Conservation (phyloP, 768 basidiomycete species). For the Crepidotus variabilis region DNA sequence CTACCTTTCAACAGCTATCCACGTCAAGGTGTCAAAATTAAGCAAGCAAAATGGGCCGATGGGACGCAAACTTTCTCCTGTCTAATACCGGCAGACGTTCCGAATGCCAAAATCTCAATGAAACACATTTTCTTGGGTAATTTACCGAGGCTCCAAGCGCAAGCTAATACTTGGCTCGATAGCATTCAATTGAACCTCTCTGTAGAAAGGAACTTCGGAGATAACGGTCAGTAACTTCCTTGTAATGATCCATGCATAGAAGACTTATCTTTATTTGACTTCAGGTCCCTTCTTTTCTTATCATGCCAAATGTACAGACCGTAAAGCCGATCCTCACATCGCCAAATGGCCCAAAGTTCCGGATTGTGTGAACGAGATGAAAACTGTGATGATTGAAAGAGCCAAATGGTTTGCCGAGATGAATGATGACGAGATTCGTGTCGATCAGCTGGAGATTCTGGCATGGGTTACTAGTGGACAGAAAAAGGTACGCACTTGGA, state of each 20-base stretch:
- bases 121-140: conserved; percentile 52
- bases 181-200: conserved; percentile 34
- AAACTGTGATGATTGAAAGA: conserved; percentile 26
- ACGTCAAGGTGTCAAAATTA: conserved; percentile 8
- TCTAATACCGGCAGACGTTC: conserved; percentile 11
- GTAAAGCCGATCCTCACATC: conserved; percentile 3
- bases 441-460: conserved; percentile 30
- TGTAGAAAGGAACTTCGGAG: conserved; percentile 25
- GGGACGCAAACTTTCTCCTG: conserved; percentile 33
- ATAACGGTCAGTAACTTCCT: conserved; percentile 17
- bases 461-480: conserved; percentile 41
- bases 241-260: neutral
- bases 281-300: conserved; percentile 30
- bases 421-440: conserved; percentile 17
- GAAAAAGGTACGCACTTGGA: conserved; percentile 23
- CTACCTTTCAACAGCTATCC: conserved; percentile 30
- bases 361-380: conserved; percentile 19
- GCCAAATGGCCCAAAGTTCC: conserved; percentile 21
- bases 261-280: neutral
- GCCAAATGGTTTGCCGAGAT: conserved; percentile 32
- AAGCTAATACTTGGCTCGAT: conserved; percentile 32
- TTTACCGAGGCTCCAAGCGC: conserved; percentile 31
- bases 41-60: conserved; percentile 20
- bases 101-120: conserved; percentile 11
- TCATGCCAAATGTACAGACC: conserved; percentile 8